phyloP scores from a whole-genome alignment of 805 yeast genomes.

The Saturnispora ahearnii region DNA sequence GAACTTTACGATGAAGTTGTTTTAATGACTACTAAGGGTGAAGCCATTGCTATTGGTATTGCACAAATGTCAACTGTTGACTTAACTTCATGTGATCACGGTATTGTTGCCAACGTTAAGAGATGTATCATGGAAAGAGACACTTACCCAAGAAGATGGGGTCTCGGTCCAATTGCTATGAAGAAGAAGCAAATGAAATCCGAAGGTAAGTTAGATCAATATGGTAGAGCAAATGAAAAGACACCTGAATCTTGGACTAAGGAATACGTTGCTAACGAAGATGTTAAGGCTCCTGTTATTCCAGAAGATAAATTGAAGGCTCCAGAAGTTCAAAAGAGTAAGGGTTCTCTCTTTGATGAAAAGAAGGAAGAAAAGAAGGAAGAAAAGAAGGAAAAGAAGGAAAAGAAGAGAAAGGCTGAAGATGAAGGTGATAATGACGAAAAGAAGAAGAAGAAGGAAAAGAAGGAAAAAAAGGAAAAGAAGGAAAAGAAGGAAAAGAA shows the following conservation, averaged over 20 bases:
- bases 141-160: conserved; percentile 99
- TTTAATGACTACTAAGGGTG: conserved; percentile 97
- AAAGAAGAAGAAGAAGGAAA: conserved; percentile 23
- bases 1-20: conserved; percentile 97
- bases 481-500: conserved; percentile 8
- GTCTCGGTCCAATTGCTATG: conserved; percentile 96
- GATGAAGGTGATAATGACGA: conserved; percentile 18
- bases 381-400: conserved; percentile 44
- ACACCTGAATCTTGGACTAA: conserved; percentile 92
- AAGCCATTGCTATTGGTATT: conserved; percentile 96
- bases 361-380: conserved; percentile 35
- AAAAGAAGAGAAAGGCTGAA: conserved; percentile 35
- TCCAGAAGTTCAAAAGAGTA: conserved; percentile 33
- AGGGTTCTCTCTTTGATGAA: conserved; percentile 36
- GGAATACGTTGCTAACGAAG: conserved; percentile 64
- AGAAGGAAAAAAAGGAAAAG: conserved; percentile 18
- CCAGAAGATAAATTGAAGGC: conserved; percentile 42
- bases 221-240: conserved; percentile 84
- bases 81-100: conserved; percentile 93
- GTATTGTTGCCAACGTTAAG: conserved; percentile 96
- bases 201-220: conserved; percentile 94
- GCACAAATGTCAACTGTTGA: conserved; percentile 99
- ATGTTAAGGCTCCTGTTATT: conserved; percentile 51
- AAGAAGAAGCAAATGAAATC: conserved; percentile 98
- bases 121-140: conserved; percentile 99